Conservation (phyloP, 2,329 filamentous ascomycete species). For the Macrophomina phaseolina region DNA sequence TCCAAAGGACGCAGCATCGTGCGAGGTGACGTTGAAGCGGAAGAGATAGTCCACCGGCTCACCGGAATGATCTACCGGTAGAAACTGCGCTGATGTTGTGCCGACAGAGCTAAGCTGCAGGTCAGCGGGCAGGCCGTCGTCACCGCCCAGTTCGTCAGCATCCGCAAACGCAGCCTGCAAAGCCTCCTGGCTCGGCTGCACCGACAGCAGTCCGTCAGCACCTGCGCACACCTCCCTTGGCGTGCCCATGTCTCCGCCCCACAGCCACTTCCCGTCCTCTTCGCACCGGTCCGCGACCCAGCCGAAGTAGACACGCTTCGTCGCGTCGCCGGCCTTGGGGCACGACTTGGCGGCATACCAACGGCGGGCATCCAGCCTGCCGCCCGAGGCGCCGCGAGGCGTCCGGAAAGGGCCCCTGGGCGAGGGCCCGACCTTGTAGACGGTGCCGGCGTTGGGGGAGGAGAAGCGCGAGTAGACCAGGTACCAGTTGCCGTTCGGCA, state of each 20-base stretch:
- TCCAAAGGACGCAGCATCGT: slow-evolving; percentile 27
- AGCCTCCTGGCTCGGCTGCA: slow-evolving; percentile 31
- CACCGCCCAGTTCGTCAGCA: slow-evolving; percentile 3
- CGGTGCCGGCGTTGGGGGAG: slow-evolving; percentile 44
- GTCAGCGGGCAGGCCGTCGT: background rate
- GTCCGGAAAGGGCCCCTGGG: slow-evolving; percentile 45
- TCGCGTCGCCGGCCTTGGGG: slow-evolving; percentile 34
- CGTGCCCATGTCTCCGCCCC: slow-evolving; percentile 45
- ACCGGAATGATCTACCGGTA: background rate
- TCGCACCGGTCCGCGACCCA: slow-evolving; percentile 45
- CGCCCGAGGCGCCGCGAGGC: slow-evolving; percentile 37
- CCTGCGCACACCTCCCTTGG: slow-evolving; percentile 42
- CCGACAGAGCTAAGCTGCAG: slow-evolving; percentile 2
- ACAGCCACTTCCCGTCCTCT: slow-evolving; percentile 45
- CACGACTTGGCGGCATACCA: slow-evolving; percentile 47
- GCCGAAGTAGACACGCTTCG: slow-evolving; percentile 42
- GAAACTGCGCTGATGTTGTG: slow-evolving; percentile 2
- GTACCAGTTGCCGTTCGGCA: slow-evolving; percentile 47
- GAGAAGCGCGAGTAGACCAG: slow-evolving; percentile 34
- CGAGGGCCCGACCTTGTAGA: slow-evolving; percentile 44
- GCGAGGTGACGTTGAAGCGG: slow-evolving; percentile 5
- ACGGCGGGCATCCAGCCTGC: slow-evolving; percentile 43
- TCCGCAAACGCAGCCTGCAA: slow-evolving; percentile 16
- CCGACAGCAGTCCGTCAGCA: slow-evolving; percentile 34
- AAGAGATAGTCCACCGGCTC: slow-evolving; percentile 14